phyloP scores from a whole-genome alignment of 1,284 basidiomycete genomes.

The Ceratobasidium sp. region DNA sequence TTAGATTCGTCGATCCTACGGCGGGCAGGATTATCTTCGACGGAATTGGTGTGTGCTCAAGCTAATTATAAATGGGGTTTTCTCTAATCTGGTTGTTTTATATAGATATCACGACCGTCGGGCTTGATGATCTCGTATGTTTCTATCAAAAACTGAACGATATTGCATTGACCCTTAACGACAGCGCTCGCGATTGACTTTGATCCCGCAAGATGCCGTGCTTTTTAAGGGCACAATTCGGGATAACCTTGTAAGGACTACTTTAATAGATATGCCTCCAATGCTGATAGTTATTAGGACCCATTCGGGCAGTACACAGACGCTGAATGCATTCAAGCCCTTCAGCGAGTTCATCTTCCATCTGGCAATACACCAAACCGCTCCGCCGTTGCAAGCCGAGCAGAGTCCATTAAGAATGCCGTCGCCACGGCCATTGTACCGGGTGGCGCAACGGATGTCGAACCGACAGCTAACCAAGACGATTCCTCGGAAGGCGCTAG shows the following conservation, averaged over 20 bases:
- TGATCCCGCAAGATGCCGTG: conserved; percentile 3
- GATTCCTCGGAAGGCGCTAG: neutral
- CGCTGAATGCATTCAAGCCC: conserved; percentile 72
- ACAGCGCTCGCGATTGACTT: conserved; percentile 28
- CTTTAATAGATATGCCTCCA: too few species aligned
- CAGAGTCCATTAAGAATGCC: conserved; percentile 26
- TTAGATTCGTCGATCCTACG: conserved; percentile 90
- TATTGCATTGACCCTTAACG: neutral
- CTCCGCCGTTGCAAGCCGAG: conserved; percentile 18
- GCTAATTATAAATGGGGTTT: neutral
- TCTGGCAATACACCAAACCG: conserved; percentile 11
- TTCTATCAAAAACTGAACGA: conserved; percentile 69
- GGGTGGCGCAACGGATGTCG: neutral
- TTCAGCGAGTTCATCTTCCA: conserved; percentile 69
- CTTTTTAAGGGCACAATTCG: conserved; percentile 39
- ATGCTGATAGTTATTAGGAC: conserved; percentile 65
- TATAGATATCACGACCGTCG: conserved; percentile 81
- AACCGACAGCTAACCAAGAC: neutral
- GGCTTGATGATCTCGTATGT: conserved; percentile 85
- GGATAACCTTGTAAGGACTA: conserved; percentile 21
- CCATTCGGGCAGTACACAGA: conserved; percentile 89
- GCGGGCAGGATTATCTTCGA: conserved; percentile 85
- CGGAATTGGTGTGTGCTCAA: conserved; percentile 69
- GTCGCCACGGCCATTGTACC: neutral
- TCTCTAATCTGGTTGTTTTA: too few species aligned